These are phyloP conservation scores for Phytophthora podocarpi DNA, from an alignment of 352 stramenopile species.

Conservation along the genomic window DNA sequence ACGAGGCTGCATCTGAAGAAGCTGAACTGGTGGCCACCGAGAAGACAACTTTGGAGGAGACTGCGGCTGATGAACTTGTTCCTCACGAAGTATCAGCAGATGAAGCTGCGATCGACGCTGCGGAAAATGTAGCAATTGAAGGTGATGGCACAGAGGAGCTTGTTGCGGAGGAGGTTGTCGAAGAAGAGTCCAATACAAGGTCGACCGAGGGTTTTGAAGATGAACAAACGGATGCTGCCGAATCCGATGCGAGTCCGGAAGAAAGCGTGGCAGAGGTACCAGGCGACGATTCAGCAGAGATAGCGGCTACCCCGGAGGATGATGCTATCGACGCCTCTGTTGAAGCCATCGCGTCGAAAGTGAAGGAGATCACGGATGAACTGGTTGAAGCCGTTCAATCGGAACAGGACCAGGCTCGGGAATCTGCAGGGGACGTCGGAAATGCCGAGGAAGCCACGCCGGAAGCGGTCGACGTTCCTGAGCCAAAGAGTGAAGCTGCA, in stretches of 20 bases:
- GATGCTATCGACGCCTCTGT: too few species aligned
- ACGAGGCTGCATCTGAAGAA: not conserved
- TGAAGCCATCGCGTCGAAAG: not conserved
- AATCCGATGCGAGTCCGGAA: not conserved
- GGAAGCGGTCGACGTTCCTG: not conserved
- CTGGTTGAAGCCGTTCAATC: conserved; percentile 14
- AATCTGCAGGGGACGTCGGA: not conserved
- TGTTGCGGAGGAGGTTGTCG: not conserved
- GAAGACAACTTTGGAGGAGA: not conserved
- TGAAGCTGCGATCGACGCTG: not conserved
- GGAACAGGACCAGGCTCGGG: not conserved
- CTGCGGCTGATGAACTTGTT: not conserved
- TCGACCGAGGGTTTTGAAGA: not conserved
- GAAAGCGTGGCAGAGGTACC: not conserved
- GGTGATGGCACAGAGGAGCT: not conserved
- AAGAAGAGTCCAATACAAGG: not conserved
- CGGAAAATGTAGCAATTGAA: not conserved
- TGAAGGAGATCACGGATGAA: conserved; percentile 10
- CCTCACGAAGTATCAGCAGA: not conserved
- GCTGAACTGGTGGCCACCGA: too few species aligned
- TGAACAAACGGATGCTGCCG: conserved; percentile 2
- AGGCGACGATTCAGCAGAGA: not conserved
- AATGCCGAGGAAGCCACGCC: not conserved
- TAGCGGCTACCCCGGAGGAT: not conserved
- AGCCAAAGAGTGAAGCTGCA: not conserved